Evolutionary conservation across 2,329 filamentous ascomycete species (phyloP), one percentile per base, ranked within the genome.

Genomic region (Neopestalotiopsis rosae): DNA sequence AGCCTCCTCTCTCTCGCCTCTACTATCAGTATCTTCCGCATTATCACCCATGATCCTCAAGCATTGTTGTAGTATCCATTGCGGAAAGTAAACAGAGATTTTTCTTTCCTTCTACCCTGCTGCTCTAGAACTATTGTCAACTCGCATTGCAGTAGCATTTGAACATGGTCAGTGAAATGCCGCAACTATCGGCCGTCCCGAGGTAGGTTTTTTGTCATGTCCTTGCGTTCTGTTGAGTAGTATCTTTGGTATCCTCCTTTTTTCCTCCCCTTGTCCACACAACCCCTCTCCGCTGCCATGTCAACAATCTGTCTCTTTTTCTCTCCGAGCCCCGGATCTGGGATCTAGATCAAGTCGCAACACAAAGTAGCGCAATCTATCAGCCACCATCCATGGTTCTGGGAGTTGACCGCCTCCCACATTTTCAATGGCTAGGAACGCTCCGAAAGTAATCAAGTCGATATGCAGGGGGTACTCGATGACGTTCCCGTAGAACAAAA

Each of bases 401-500:
- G 61, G 52, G 42, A n/a, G 28, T 59, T 67, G 56, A 40, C 28
- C 52, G 14, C 30, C 12, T 32, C 34, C 30, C 49, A 56, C 32
- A 65, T 67, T 61, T 69, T 59, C 30, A 69, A 61, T 69, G 68
- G 68, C 68, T 65, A 59, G 45, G 68, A 69, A 32, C 20, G 42
- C 28, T 38, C 34, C 34, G 20, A 52, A 38, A n/a, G 9, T 42
- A 32, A 67, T 34, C 24, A 34, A 34, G 45, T 42, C 20, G 28
- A 24, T 63, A 69, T 69, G 68, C 68, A 69, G 68, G 68, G 68
- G 68, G 3, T 14, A 30, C n/a, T 17, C 10, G 32, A 20, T 62
- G 59, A 62, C 59, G 59, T 62, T 40, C 34, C 7, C 32, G 9
- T 62, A 34, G 59, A 20, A 20, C 17, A 20, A 7, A 17, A 20